Base-by-base conservation (phyloP, 495 filamentous ascomycete genomes). In the Bacidia gigantensis region DNA sequence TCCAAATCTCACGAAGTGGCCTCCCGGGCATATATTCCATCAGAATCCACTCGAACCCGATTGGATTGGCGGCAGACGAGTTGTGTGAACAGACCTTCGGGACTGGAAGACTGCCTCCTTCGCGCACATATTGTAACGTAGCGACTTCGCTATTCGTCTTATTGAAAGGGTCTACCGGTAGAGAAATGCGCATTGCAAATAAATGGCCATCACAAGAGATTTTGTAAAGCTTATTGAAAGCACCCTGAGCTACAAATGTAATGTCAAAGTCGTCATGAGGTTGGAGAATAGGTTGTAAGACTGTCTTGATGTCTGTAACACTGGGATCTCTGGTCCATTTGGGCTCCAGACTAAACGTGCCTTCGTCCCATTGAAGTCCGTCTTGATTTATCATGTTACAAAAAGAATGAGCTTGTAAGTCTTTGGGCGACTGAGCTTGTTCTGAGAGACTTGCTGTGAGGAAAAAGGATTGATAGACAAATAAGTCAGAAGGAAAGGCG, bases 11-110 rank as follows among this genome's bases (percentile, higher is more conserved):
- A 26, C 58, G 50, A 0, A 73, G 65, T 0, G 65, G 59, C 3
- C 43, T 63, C 2, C 78, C 77, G 2, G 64, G 50, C 40, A 80
- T 57, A 51, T 58, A 63, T 14, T 69, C 67, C 72, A 80, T 75
- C 12, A 82, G 53, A 0, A 80, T 72, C 78, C 78, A 83, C 65
- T 80, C 78, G 53, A 74, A 78, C 10, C 72, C 72, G 21, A 81
- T 61, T 10, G 64, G 64, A 54, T 74, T 79, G 3, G 66, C 42
- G 3, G 52, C 48, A 0, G 70, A 67, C 17, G 69, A 63, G 46
- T 80, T 70, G 38, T 67, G 77, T 17, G 67, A 67, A 22, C 69
- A 55, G 20, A 81, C 66, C 1, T 59, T 57, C 3, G 79, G 74
- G 0, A 79, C 68, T 0, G 77, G 79, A 2, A 81, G 62, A 7